Evolutionary conservation across 805 yeast genomes (phyloP).

Genomic region (Candida piceae): DNA sequence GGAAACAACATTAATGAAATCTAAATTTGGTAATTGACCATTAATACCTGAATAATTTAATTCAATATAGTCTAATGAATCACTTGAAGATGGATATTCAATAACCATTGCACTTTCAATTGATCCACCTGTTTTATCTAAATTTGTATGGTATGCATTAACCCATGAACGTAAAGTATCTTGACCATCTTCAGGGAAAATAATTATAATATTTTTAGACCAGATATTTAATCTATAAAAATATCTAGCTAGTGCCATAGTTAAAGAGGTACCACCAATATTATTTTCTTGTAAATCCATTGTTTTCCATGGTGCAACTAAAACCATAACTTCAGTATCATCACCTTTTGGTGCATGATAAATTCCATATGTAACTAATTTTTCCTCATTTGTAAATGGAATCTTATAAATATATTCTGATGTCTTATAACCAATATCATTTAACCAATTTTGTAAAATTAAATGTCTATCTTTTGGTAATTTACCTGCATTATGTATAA

Average conservation of each 20-base stretch:
- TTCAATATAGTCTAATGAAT: slow-evolving; percentile 70
- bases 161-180: slow-evolving; percentile 82
- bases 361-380: slow-evolving; percentile 57
- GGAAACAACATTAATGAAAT: slow-evolving; percentile 79
- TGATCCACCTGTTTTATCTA: slow-evolving; percentile 88
- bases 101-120: slow-evolving; percentile 85
- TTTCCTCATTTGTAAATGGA: slow-evolving; percentile 15
- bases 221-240: slow-evolving; percentile 85
- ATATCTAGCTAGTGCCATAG: slow-evolving; percentile 70
- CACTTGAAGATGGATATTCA: slow-evolving; percentile 63
- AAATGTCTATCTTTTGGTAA: slow-evolving; percentile 36
- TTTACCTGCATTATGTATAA: slow-evolving; percentile 34
- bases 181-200: slow-evolving; percentile 69
- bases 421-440: slow-evolving; percentile 68
- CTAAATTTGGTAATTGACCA: slow-evolving; percentile 94
- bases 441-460: slow-evolving; percentile 53
- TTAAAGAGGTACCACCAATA: slow-evolving; percentile 74
- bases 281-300: slow-evolving; percentile 54
- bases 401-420: slow-evolving; percentile 31
- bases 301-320: slow-evolving; percentile 84
- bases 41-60: slow-evolving; percentile 81
- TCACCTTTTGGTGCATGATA: slow-evolving; percentile 94
- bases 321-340: slow-evolving; percentile 90
- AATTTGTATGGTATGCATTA: slow-evolving; percentile 79
- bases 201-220: slow-evolving; percentile 91